These are phyloP conservation scores for Cercospora sp. DNA, from an alignment of 2,329 filamentous ascomycete species.

Conservation along the genomic window DNA sequence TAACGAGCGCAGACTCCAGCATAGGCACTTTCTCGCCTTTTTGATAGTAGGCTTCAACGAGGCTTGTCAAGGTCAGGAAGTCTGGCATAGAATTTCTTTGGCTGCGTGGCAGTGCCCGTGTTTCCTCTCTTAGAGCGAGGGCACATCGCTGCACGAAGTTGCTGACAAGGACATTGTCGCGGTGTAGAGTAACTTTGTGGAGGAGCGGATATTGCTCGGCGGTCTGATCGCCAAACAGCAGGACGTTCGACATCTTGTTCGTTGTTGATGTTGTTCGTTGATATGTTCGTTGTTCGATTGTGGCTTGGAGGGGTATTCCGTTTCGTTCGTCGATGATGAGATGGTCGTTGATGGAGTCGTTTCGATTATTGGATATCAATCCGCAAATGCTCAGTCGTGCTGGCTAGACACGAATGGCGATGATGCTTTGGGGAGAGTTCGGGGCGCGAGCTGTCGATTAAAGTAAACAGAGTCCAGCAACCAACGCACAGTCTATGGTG, in stretches of 20 bases:
- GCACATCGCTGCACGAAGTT: conserved; percentile 62
- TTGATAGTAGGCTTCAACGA: conserved; percentile 64
- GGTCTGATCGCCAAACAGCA: conserved; percentile 72
- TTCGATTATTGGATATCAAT: conserved; percentile 15
- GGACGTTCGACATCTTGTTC: conserved; percentile 47
- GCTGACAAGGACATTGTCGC: conserved; percentile 58
- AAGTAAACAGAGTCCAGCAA: conserved; percentile 4
- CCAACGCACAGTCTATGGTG: conserved; percentile 10
- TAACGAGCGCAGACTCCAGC: conserved; percentile 65
- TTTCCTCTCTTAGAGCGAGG: conserved; percentile 61
- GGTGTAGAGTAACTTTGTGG: conserved; percentile 49
- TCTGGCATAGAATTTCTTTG: conserved; percentile 61
- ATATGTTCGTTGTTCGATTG: conserved; percentile 1
- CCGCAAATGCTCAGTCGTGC: conserved; percentile 29
- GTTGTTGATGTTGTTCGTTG: background rate
- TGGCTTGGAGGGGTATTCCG: background rate
- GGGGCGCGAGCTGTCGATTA: conserved; percentile 18
- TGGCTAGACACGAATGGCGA: conserved; percentile 39
- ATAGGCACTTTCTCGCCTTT: conserved; percentile 60
- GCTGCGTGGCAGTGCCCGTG: conserved; percentile 57
- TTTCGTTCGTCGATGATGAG: conserved; percentile 7
- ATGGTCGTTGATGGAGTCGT: background rate
- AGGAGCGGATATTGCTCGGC: conserved; percentile 66
- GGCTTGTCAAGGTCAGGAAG: conserved; percentile 63
- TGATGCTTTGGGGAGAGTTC: conserved; percentile 12